Evolutionary conservation across 2,329 filamentous ascomycete genomes (phyloP).

Genomic region (Fusarium armeniacum): DNA sequence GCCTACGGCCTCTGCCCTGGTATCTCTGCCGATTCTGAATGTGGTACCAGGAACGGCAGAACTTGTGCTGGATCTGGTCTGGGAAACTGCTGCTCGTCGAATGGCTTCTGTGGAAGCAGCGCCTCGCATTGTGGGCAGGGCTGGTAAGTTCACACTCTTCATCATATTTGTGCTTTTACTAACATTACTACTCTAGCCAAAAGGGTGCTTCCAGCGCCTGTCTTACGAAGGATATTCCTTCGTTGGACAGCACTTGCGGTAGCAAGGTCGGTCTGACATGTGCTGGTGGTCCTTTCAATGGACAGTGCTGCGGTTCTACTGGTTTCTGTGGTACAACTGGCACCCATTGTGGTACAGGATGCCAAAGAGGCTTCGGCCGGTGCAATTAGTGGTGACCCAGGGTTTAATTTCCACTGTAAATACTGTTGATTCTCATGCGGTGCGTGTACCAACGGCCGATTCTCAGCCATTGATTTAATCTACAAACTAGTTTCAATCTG

Average conservation of each 20-base stretch:
- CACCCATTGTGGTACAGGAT: constrained; percentile 6
- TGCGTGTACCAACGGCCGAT: too few species aligned
- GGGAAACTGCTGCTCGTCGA: constrained; percentile 18
- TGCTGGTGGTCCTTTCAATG: constrained; percentile 21
- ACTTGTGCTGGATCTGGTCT: constrained; percentile 22
- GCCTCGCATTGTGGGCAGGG: constrained; percentile 20
- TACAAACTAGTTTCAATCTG: too few species aligned
- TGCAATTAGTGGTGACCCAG: too few species aligned
- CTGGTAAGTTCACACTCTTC: background rate
- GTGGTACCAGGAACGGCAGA: constrained; percentile 16
- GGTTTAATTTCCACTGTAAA: too few species aligned
- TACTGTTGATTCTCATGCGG: too few species aligned
- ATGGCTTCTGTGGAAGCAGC: constrained; percentile 22
- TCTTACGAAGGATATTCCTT: constrained; percentile 8
- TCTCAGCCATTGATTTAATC: too few species aligned
- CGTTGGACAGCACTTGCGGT: constrained; percentile 1
- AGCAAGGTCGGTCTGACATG: constrained; percentile 16
- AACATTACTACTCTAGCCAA: background rate
- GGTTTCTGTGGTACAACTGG: constrained; percentile 11
- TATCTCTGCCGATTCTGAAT: constrained; percentile 5
- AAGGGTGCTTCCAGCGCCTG: constrained; percentile 5
- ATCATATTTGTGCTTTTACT: too few species aligned
- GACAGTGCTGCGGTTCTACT: constrained; percentile 14
- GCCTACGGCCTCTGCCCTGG: constrained; percentile 9
- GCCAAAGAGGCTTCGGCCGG: background rate